phyloP scores from a whole-genome alignment of 1,284 basidiomycete genomes.

The Meira miltonrushii region DNA sequence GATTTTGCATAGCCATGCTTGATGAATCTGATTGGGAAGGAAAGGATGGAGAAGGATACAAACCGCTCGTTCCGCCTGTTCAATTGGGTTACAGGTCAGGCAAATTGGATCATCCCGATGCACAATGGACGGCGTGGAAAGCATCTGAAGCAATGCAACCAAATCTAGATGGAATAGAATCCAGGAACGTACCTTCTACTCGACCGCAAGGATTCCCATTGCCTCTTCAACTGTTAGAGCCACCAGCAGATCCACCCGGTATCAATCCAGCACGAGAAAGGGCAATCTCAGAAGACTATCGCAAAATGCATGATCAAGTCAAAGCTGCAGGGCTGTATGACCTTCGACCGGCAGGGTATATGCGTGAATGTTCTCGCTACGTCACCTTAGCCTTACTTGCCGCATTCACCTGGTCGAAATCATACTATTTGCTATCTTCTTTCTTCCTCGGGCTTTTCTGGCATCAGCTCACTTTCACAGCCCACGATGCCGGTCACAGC shows the following conservation, averaged over 20 bases:
- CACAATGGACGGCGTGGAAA: constrained; percentile 24
- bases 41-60: constrained; percentile 59
- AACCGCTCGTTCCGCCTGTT: constrained; percentile 80
- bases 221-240: constrained; percentile 48
- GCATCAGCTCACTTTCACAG: constrained; percentile 90
- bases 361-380: constrained; percentile 78
- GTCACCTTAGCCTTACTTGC: constrained; percentile 62
- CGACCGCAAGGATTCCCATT: constrained; percentile 38
- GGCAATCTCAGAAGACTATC: constrained; percentile 72
- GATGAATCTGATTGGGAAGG: constrained; percentile 57
- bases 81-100: constrained; percentile 63
- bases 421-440: constrained; percentile 56
- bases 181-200: background rate
- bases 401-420: constrained; percentile 60
- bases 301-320: constrained; percentile 70
- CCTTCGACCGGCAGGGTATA: constrained; percentile 82
- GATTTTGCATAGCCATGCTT: constrained; percentile 72
- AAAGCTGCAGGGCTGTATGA: constrained; percentile 76
- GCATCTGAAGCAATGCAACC: background rate
- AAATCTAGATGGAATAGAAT: background rate
- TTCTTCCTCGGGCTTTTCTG: constrained; percentile 78
- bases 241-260: constrained; percentile 51
- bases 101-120: constrained; percentile 45
- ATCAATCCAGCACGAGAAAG: constrained; percentile 63
- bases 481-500: constrained; percentile 90